Conservation (phyloP, 108 stramenopile species). For the Nitzschia inconspicua region DNA sequence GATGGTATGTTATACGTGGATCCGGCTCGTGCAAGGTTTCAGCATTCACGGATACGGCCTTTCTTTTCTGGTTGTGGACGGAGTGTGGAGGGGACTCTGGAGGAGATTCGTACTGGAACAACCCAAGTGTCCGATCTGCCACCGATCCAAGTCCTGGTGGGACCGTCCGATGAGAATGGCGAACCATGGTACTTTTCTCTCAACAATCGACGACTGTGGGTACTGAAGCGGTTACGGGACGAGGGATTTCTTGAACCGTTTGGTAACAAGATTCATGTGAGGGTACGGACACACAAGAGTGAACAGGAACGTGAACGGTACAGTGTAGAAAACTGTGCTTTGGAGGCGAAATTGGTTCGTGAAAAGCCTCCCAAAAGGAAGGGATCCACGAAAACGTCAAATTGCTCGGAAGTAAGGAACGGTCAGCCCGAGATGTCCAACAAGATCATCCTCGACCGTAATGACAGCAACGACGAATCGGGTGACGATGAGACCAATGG, state of each 20-base stretch:
- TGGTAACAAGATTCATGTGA: slow-evolving; percentile 49
- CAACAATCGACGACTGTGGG: slow-evolving; percentile 91
- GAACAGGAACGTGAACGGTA: slow-evolving; percentile 58
- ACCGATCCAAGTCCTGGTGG: slow-evolving; percentile 82
- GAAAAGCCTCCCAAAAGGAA: slow-evolving; percentile 3
- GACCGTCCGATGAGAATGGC: slow-evolving; percentile 43
- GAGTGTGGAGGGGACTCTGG: slow-evolving; percentile 67
- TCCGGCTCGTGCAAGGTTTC: slow-evolving; percentile 82
- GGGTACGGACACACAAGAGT: slow-evolving; percentile 69
- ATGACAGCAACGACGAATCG: background rate
- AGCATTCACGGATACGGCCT: slow-evolving; percentile 86
- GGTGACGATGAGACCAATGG: background rate
- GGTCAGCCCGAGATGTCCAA: background rate
- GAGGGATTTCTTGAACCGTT: slow-evolving; percentile 55
- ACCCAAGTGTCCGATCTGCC: slow-evolving; percentile 68
- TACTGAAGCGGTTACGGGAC: slow-evolving; percentile 78
- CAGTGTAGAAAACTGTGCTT: slow-evolving; percentile 64
- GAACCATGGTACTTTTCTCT: slow-evolving; percentile 82
- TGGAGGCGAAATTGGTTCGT: slow-evolving; percentile 25
- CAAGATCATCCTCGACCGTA: background rate
- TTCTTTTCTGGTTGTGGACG: slow-evolving; percentile 89
- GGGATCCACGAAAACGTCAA: no score
- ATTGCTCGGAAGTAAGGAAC: no score
- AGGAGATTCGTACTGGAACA: slow-evolving; percentile 65
- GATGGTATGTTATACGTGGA: slow-evolving; percentile 54